Percentiles rank a stretch among this genome's conserved stretches.
Evolutionary conservation across 2,329 filamentous ascomycete genomes (phyloP).

Genomic region (Penicillium sp.): DNA sequence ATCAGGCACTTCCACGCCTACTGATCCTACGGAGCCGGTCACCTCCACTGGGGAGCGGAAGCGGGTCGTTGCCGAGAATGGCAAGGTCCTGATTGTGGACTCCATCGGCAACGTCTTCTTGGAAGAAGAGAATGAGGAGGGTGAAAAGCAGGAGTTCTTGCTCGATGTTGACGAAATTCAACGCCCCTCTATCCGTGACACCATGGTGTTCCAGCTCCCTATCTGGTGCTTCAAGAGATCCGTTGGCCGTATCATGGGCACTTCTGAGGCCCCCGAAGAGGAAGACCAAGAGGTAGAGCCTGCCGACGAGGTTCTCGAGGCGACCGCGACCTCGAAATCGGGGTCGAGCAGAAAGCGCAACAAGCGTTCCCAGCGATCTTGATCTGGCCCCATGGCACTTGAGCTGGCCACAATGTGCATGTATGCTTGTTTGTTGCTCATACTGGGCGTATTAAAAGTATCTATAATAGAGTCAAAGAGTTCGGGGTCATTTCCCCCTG

Average conservation of each 20-base stretch:
- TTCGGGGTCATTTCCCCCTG: neutral
- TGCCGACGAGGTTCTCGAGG: constrained; percentile 25
- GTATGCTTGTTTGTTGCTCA: neutral
- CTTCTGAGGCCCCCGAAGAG: constrained; percentile 21
- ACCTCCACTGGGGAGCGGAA: constrained; percentile 76
- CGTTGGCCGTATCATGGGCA: constrained; percentile 29
- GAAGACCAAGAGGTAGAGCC: constrained; percentile 19
- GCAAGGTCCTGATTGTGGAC: constrained; percentile 91
- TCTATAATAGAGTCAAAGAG: neutral
- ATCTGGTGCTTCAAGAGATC: constrained; percentile 63
- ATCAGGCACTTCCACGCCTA: constrained; percentile 52
- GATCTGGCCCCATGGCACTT: neutral
- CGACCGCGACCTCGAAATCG: constrained; percentile 23
- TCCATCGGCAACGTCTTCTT: constrained; percentile 88
- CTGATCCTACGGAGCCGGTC: constrained; percentile 51
- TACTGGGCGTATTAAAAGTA: neutral
- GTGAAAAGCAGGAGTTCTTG: constrained; percentile 75
- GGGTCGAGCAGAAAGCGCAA: constrained; percentile 25
- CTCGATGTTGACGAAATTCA: constrained; percentile 85
- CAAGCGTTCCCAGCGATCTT: constrained; percentile 32
- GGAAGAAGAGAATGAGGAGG: constrained; percentile 88
- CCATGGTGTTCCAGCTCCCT: constrained; percentile 76
- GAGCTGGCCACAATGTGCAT: neutral
- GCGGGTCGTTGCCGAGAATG: constrained; percentile 88
- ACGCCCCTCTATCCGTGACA: constrained; percentile 74